Conservation (phyloP, 768 basidiomycete genomes). For the Cubamyces sp. region DNA sequence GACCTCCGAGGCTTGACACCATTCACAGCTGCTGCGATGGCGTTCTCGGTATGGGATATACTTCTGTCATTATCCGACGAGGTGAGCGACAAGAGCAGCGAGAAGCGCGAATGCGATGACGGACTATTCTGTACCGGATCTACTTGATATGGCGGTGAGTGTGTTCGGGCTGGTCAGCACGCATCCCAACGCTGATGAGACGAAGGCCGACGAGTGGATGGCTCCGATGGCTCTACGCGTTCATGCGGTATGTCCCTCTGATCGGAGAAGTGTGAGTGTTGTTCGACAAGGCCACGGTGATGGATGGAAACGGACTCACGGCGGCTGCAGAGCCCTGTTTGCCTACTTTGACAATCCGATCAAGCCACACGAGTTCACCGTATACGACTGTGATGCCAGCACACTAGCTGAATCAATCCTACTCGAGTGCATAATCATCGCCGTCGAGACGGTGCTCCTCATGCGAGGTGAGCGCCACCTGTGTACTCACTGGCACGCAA, state of each 20-base stretch:
- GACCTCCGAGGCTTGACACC: too few relatives aligned
- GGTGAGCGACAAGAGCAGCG: neutral
- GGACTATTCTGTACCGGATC: neutral
- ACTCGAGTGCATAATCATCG: slow-evolving; percentile 3
- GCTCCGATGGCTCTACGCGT: slow-evolving; percentile 6
- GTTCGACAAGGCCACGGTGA: neutral
- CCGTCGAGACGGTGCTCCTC: slow-evolving; percentile 15
- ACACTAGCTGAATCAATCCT: neutral
- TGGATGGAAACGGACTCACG: neutral
- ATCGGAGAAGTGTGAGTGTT: neutral
- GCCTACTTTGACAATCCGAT: neutral
- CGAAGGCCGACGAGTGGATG: neutral
- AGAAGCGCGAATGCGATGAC: neutral
- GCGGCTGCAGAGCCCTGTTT: neutral
- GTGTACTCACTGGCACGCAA: neutral
- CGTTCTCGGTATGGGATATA: slow-evolving; percentile 4
- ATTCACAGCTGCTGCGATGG: neutral
- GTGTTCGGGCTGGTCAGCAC: neutral
- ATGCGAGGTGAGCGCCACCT: slow-evolving; percentile 8
- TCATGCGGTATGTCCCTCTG: slow-evolving; percentile 5
- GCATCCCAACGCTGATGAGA: too few relatives aligned
- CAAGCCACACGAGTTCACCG: neutral
- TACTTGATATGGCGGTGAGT: slow-evolving; percentile 2
- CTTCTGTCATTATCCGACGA: neutral
- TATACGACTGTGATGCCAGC: neutral